Conservation (phyloP, 495 filamentous ascomycete species). For the Penicillium verhagenii region DNA sequence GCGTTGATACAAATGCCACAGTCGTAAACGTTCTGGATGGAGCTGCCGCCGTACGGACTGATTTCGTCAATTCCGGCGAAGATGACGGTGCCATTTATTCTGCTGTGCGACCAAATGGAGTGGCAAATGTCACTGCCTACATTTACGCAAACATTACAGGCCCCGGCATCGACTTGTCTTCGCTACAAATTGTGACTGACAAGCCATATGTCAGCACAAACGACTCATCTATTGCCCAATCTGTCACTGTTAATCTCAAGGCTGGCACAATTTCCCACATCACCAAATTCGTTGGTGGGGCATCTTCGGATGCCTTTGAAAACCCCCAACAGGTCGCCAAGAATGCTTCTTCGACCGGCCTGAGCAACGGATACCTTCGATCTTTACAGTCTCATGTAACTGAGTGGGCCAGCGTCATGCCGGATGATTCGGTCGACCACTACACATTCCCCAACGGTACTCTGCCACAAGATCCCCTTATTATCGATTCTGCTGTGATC, state of each 20-base stretch:
- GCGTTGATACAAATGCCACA: conserved; percentile 43
- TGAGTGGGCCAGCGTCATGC: conserved; percentile 57
- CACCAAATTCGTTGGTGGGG: conserved; percentile 59
- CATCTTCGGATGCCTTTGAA: conserved; percentile 60
- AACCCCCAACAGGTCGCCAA: conserved; percentile 52
- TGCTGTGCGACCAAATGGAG: conserved; percentile 54
- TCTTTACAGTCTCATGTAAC: conserved; percentile 48
- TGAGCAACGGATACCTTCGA: conserved; percentile 44
- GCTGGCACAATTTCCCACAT: conserved; percentile 50
- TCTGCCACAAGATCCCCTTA: conserved; percentile 57
- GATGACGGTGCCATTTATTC: conserved; percentile 53
- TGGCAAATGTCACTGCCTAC: conserved; percentile 58
- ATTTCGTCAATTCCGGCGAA: conserved; percentile 51
- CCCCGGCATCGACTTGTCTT: conserved; percentile 44
- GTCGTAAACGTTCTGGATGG: conserved; percentile 62
- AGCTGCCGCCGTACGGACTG: conserved; percentile 55
- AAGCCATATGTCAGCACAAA: conserved; percentile 52
- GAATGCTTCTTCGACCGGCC: conserved; percentile 41
- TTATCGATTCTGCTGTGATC: conserved; percentile 61
- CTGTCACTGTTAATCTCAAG: conserved; percentile 47
- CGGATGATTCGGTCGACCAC: conserved; percentile 59
- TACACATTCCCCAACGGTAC: conserved; percentile 57
- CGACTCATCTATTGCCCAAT: conserved; percentile 60
- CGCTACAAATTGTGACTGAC: conserved; percentile 39
- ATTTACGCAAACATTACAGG: conserved; percentile 52